Evolutionary conservation across 2,329 filamentous ascomycete species (phyloP).

Genomic region (Fusarium hostae): DNA sequence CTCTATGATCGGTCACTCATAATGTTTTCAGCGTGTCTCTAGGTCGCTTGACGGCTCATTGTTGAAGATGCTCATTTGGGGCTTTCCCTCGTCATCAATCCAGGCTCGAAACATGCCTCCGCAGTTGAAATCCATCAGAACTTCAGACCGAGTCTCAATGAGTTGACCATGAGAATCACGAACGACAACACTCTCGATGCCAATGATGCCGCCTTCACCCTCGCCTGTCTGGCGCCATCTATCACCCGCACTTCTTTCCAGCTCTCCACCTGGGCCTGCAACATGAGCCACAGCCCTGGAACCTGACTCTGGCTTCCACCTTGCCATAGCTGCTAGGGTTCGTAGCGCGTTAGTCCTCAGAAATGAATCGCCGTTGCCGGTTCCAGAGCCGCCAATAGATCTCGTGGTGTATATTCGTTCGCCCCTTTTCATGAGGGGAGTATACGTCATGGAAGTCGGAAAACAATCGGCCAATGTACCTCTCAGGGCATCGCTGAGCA

Average conservation of each 20-base stretch:
- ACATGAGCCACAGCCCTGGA: constrained; percentile 71
- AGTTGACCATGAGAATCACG: constrained; percentile 56
- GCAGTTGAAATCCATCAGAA: constrained; percentile 85
- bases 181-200: constrained; percentile 71
- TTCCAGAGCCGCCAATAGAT: constrained; percentile 75
- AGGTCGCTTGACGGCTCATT: constrained; percentile 44
- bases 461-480: constrained; percentile 69
- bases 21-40: constrained; percentile 8
- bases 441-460: constrained; percentile 59
- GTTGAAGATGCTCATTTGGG: constrained; percentile 60
- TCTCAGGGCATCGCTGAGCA: constrained; percentile 53
- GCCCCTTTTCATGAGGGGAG: constrained; percentile 40
- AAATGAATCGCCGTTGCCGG: constrained; percentile 91
- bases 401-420: constrained; percentile 37
- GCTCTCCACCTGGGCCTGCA: constrained; percentile 75
- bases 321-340: constrained; percentile 77
- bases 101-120: constrained; percentile 89
- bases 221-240: constrained; percentile 80
- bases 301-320: constrained; percentile 67
- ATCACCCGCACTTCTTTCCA: constrained; percentile 78
- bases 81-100: constrained; percentile 69
- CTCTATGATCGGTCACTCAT: neutral
- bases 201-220: constrained; percentile 87
- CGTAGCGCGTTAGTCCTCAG: constrained; percentile 76
- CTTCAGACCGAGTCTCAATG: constrained; percentile 57